Evolutionary conservation across 495 filamentous ascomycete genomes (phyloP), one percentile per base, ranked within the genome.

Genomic region (Venustampulla echinocandica): DNA sequence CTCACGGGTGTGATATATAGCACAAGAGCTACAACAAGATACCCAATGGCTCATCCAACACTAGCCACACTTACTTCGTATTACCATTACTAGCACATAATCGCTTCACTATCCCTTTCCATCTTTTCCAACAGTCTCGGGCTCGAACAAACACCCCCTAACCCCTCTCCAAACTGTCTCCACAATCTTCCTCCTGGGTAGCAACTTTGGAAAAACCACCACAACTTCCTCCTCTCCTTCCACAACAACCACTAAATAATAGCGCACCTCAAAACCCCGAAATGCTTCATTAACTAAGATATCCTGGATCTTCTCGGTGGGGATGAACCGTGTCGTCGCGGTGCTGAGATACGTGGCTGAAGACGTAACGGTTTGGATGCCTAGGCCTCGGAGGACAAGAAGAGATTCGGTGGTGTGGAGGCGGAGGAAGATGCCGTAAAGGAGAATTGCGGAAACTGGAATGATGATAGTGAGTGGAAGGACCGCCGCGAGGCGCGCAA

Each of bases 251-350:
- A 82, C 79, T 11, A 99, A 69, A 63, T 95, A 95, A 61, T 87
- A 93, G 44, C 82, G 69, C 38, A 96, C 90, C 64, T 88, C 87
- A 60, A 95, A 93, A 32, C 92, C 90, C 49, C 77, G 78, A 66
- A 97, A 97, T 24, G 90, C 92, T 64, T 99, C 92, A 63, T 96
- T 87, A 36, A 99, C 85, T 46, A 95, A 75, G 46, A 97, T 82
- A 65, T 97, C 92, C 44, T 84, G 82, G 32, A 97, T 93, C 59
- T 84, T 78, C 2, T 80, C 84, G 1, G 92, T 95, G 3, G 93
- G 92, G 23, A 99, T 97, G 60, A 97, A 99, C 47, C 90, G 70
- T 44, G 88, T 88, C 11, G 75, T 70, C n/a, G 75, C 65, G 3
- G 61, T 55, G 2, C 73, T 71, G 11, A 89, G 74, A 47, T 82